These are phyloP conservation scores for Pleodorina starrii DNA, from an alignment of 139 green algal genomes.

Conservation along the genomic window DNA sequence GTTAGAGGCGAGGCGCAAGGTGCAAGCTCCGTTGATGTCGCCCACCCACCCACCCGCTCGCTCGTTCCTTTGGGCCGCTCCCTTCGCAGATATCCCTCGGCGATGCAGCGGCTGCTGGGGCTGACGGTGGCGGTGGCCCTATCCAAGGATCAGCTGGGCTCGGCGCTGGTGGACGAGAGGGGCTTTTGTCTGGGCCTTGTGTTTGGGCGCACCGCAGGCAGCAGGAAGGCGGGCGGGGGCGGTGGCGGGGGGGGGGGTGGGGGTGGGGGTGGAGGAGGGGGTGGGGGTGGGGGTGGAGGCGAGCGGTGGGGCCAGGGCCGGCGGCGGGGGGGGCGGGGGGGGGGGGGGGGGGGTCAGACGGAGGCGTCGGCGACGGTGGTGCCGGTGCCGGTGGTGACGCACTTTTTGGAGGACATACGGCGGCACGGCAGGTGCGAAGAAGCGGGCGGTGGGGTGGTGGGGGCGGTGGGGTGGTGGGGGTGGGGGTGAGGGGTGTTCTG, in stretches of 20 bases:
- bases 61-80: too few relatives aligned
- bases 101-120: conserved; percentile 35
- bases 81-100: conserved; percentile 32
- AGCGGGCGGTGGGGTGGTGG: too few relatives aligned
- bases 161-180: background rate
- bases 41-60: too few relatives aligned
- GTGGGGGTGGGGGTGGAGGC: background rate
- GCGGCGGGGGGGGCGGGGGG: background rate
- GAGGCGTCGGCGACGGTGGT: conserved; percentile 26
- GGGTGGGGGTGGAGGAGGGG: background rate
- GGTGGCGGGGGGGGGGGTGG: background rate
- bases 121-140: conserved; percentile 12
- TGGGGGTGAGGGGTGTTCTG: too few relatives aligned
- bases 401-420: conserved; percentile 23
- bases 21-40: too few relatives aligned
- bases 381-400: conserved; percentile 21
- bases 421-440: conserved; percentile 26
- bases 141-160: conserved; percentile 29
- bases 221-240: background rate
- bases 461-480: too few relatives aligned
- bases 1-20: too few relatives aligned
- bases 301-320: conserved; percentile 27
- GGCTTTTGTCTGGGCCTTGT: conserved; percentile 18
- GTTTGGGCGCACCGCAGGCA: conserved; percentile 9
- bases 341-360: background rate